Evolutionary conservation across 2,329 filamentous ascomycete genomes (phyloP), one percentile per base, ranked within the genome.

Genomic region (Hymenoscyphus fructigenus): DNA sequence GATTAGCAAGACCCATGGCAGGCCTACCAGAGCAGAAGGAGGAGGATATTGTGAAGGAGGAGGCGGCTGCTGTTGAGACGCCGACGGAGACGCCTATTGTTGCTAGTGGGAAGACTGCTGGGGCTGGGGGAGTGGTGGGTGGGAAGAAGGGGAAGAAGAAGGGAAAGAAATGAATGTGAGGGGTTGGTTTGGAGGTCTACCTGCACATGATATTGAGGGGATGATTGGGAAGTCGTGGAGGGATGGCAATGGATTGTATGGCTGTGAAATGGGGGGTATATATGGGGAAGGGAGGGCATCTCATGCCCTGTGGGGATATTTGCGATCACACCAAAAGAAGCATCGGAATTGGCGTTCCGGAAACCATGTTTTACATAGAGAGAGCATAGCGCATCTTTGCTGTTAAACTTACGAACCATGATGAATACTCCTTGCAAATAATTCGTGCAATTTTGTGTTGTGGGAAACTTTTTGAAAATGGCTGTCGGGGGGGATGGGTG

Each of bases 101-200:
- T 74, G 58, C 58, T 34, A 38, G 75, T 75, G 61, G 64, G 50
- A 67, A 68, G 20, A 23, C 9, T 50, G 17, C 41, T 44, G 53
- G 53, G 53, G 20, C 53, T 15, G 53, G 53, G 28, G 65, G 66
- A 58, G 70, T 64, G 63, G 72, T 75, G 65, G 70, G 70, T 59
- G 78, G 80, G 55, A 81, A 81, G 75, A 88, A 87, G 77, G 91
- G 89, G 80, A 90, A 90, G 79, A 90, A 88, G 79, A 89, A 89
- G 79, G 87, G 87, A 57, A 89, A 88, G 82, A 85, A 87, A 82
- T 91, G 79, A 82, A 68, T 36, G 34, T 36, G 32, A 63, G 38
- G 55, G 50, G 50, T 1, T 50, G 3, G 32, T 44, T 14, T 60
- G 20, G 12, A 17, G 59, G 47, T 53, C 28, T 44, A 20, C 9